Conservation (phyloP, 306 rosid genomes). For the Trifolium repens region DNA sequence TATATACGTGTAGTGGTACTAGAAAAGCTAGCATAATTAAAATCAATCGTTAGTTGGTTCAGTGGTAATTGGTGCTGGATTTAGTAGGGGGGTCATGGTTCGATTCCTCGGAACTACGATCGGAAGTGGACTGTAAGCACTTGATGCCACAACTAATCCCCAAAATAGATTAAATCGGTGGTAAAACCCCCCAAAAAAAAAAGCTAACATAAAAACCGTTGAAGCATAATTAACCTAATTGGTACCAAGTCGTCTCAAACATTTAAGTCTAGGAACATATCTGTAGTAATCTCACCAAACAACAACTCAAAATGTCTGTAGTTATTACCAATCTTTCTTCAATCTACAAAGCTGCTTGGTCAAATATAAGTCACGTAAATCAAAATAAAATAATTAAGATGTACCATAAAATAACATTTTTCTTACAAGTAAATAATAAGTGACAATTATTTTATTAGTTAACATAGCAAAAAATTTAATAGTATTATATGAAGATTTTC, state of each 20-base stretch:
- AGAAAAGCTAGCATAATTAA: background rate
- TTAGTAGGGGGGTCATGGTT: too few relatives aligned
- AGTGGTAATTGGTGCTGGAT: too few relatives aligned
- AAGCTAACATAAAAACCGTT: conserved; percentile 19
- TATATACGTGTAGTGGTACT: background rate
- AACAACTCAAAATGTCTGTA: conserved; percentile 43
- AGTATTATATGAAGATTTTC: background rate
- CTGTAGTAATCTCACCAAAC: conserved; percentile 52
- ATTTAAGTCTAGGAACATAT: conserved; percentile 42
- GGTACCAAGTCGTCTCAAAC: conserved; percentile 28
- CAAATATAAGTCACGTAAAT: conserved; percentile 30
- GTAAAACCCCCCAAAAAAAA: too few relatives aligned
- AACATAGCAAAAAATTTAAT: background rate
- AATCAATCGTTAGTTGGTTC: too few relatives aligned
- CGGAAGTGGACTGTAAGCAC: too few relatives aligned
- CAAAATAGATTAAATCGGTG: too few relatives aligned
- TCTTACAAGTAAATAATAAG: background rate
- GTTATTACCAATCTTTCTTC: conserved; percentile 28
- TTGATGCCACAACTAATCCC: too few relatives aligned
- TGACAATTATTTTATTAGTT: background rate
- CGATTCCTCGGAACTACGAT: too few relatives aligned
- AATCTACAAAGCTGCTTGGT: conserved; percentile 25
- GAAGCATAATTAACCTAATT: conserved; percentile 27
- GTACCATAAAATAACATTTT: background rate
- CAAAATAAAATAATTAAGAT: background rate